Evolutionary conservation across 768 basidiomycete species (phyloP), one percentile per base, ranked within the genome.

Genomic region (Pisolithus orientalis): DNA sequence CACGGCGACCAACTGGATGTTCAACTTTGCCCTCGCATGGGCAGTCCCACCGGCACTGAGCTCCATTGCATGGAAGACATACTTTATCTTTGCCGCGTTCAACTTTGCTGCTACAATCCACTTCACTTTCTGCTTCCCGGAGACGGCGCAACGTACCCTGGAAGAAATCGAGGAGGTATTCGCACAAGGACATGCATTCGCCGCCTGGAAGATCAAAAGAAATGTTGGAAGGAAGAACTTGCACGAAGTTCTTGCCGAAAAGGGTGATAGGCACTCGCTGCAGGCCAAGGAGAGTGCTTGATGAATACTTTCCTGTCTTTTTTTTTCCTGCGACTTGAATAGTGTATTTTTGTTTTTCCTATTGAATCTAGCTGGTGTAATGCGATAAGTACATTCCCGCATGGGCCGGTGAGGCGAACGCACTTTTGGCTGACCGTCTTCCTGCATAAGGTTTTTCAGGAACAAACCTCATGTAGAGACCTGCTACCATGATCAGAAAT

Each of bases 111-210:
- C 81, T 1, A 83, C 77, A 64, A 69, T 87, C 49, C 86, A 88
- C 59, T 72, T 89, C 53, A 72, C 84, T 61, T 88, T 90, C 77
- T 84, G 84, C 76, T 90, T 80, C 76, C 88, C 87, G 11, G 88
- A 90, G 67, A 87, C 86, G 3, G 81, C 82, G 13, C 81, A 82
- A 4, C 76, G 85, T 0, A 79, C 84, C 3, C 77, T 90, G 8
- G 88, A 90, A 67, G 87, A 90, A 66, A 76, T 90, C 39, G 88
- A 90, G 62, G 87, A 83, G 5, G 79, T 90, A 57, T 90, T 90
- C 72, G 69, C 72, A 5, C 79, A 83, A 58, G 85, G 85, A 0
- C 80, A 90, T 58, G 63, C 68, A 31, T 90, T 84, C 69, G 73
- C 80, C 16, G 86, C 88, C 5, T 90, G 88, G 87, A 77, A 75